Evolutionary conservation across 2,329 filamentous ascomycete genomes (phyloP).

Genomic region (Bisporella sp.): DNA sequence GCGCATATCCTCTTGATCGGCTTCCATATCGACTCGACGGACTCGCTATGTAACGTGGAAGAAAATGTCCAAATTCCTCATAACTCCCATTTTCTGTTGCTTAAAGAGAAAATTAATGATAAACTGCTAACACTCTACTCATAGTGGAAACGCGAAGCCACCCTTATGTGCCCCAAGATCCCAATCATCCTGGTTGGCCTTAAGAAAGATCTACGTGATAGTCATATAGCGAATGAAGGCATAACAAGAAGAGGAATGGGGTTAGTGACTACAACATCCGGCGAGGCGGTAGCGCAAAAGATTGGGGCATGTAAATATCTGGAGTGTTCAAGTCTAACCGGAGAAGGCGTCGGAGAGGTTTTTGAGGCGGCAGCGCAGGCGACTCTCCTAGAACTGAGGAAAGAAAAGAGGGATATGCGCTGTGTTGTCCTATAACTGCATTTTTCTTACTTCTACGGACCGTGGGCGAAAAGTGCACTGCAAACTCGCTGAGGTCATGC

Average conservation of each 20-base stretch:
- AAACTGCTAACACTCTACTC: no score
- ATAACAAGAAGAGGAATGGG: constrained; percentile 90
- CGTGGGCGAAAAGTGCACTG: no score
- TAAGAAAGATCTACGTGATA: constrained; percentile 92
- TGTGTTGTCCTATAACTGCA: no score
- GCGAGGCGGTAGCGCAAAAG: constrained; percentile 71
- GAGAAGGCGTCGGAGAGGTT: constrained; percentile 93
- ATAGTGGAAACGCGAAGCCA: constrained; percentile 89
- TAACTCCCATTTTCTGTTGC: no score
- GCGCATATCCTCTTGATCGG: constrained; percentile 93
- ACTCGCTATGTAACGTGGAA: constrained; percentile 93
- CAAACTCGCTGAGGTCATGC: no score
- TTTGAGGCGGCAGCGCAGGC: constrained; percentile 93
- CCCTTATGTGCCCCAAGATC: constrained; percentile 78
- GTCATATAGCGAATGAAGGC: constrained; percentile 85
- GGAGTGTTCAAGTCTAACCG: constrained; percentile 87
- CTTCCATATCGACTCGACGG: constrained; percentile 85
- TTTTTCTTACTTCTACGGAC: no score
- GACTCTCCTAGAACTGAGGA: no score
- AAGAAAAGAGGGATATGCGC: no score
- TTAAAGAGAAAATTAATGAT: no score
- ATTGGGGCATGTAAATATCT: constrained; percentile 89
- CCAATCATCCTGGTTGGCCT: constrained; percentile 91
- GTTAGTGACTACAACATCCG: constrained; percentile 76
- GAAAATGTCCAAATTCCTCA: no score